Evolutionary conservation across 306 rosid species (phyloP).

Genomic region (Albizia julibrissin): DNA sequence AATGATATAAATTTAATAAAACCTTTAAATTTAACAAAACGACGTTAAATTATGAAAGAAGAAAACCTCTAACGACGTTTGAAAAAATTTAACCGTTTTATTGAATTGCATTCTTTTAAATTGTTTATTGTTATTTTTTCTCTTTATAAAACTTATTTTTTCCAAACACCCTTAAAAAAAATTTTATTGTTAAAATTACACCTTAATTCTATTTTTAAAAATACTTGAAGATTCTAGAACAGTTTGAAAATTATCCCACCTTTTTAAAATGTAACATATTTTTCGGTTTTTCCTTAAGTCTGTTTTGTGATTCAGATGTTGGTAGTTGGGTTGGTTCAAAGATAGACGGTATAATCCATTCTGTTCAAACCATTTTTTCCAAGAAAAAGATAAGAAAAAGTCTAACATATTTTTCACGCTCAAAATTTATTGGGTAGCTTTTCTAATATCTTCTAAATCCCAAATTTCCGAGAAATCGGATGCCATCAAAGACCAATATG

Average conservation of each 20-base stretch:
- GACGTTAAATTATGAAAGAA: too few species aligned
- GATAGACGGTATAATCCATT: not conserved
- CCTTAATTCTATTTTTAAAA: too few species aligned
- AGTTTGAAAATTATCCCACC: not conserved
- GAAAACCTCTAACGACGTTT: too few species aligned
- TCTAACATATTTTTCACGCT: not conserved
- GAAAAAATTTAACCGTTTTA: too few species aligned
- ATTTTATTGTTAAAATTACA: too few species aligned
- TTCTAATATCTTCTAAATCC: not conserved
- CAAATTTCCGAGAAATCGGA: not conserved
- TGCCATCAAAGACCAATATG: not conserved
- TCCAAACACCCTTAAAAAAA: too few species aligned
- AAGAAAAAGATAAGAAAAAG: not conserved
- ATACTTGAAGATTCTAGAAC: too few species aligned
- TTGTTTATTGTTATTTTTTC: too few species aligned
- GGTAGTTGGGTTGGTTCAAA: not conserved
- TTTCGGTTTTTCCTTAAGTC: not conserved
- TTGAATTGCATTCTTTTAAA: too few species aligned
- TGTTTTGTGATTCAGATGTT: not conserved
- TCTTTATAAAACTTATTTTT: too few species aligned
- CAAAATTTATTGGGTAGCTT: not conserved
- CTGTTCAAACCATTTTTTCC: not conserved
- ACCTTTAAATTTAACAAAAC: too few species aligned
- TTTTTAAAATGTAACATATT: not conserved
- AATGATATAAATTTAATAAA: too few species aligned